Evolutionary conservation across 495 filamentous ascomycete species (phyloP), one percentile per base, ranked within the genome.

Genomic region (Podospora didyma): DNA sequence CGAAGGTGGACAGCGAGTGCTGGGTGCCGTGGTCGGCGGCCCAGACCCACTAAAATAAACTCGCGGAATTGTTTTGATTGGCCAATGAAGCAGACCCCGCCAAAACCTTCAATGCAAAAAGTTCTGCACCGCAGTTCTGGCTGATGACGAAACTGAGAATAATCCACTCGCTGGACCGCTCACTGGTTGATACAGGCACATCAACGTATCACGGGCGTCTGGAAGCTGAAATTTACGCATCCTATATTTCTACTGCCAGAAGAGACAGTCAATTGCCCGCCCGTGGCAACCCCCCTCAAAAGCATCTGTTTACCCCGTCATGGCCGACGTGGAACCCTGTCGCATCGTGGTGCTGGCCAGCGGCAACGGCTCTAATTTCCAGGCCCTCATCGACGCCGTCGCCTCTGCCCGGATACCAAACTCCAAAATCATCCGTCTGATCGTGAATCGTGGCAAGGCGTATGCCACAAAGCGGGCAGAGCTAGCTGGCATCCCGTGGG

Each of bases 301-400:
- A 17, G 12, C 39, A 14, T 7, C 12, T 16, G 12, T 14, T 14
- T 2, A 42, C 39, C 39, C 39, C 39, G 47, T 22, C 49, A 65
- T 65, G 62, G 50, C 66, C 39, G 39, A 5, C 39, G 0, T 17
- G 7, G 56, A 56, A 11, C 65, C 63, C 48, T 75, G 71, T 51
- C 68, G 69, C 23, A 72, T 76, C 49, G 49, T 71, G 28, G 73
- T 76, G 31, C 63, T 76, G 57, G 66, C 67, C 62, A 92, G 86
- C 54, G 92, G 89, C 66, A 85, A 80, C 60, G 93, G 93, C 59
- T 83, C 89, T 48, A 97, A 97, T 67, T 84, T 97, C 22, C 91
- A 96, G 76, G 91, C 91, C 31, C 80, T 96, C 39, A 94, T 96
- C 64, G 87, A 96, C 71, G 86, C 87, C 47, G 75, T 81, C 46